A percentile compares a stretch with the other conserved stretches of the same genome.
phyloP scores from a whole-genome alignment of 495 filamentous ascomycete species.

The Glutinoglossum americanum region DNA sequence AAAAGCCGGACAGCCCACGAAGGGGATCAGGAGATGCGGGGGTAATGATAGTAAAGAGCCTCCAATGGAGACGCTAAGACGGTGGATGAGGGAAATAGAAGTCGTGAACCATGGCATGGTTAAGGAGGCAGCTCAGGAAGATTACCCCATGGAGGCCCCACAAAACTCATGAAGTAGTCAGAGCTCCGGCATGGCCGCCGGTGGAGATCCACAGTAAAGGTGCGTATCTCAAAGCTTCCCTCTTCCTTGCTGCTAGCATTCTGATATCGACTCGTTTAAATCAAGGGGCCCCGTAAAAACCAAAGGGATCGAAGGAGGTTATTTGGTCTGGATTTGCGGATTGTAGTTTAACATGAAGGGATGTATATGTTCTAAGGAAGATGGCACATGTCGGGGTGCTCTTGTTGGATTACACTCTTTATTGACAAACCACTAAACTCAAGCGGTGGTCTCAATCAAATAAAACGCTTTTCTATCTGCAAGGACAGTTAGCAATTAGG shows the following conservation, averaged over 20 bases:
- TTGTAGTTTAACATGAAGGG: background rate
- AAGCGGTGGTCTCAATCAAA: background rate
- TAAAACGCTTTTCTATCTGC: conserved; percentile 3
- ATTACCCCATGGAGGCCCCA: background rate
- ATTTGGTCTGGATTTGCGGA: background rate
- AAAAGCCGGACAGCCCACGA: conserved; percentile 20
- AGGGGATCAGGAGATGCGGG: conserved; percentile 28
- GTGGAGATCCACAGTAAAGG: background rate
- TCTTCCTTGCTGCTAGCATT: background rate
- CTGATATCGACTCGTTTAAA: background rate
- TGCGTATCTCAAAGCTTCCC: background rate
- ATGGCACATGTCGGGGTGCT: background rate
- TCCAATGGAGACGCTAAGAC: conserved; percentile 57
- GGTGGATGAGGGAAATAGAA: conserved; percentile 59
- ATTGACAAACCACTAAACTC: background rate
- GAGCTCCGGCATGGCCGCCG: background rate
- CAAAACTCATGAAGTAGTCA: background rate
- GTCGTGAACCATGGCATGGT: conserved; percentile 21
- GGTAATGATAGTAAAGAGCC: conserved; percentile 41
- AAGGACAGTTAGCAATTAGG: background rate
- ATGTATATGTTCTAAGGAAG: background rate
- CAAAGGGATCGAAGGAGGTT: background rate
- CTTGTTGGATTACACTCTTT: background rate
- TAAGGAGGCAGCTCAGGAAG: background rate
- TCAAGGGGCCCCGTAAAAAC: background rate